These are phyloP conservation scores for Starmera stellimalicola DNA, from an alignment of 1,139 yeast genomes.

Conservation along the genomic window DNA sequence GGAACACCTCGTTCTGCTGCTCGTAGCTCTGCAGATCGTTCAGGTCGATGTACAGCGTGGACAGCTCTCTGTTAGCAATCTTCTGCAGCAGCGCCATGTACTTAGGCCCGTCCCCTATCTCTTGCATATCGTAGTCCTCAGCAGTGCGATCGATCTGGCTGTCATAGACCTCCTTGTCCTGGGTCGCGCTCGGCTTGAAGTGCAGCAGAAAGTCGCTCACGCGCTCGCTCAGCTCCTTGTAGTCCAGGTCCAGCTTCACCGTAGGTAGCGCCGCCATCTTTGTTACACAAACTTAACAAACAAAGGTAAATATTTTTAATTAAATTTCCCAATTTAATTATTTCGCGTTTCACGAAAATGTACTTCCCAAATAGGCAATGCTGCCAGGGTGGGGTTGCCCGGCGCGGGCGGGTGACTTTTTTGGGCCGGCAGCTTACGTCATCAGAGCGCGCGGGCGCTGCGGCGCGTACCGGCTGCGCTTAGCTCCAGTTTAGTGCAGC, in stretches of 20 bases:
- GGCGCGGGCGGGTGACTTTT: too few relatives aligned
- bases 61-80: conserved; percentile 72
- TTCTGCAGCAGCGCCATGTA: conserved; percentile 69
- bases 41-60: conserved; percentile 63
- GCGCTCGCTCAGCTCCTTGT: conserved; percentile 41
- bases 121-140: conserved; percentile 23
- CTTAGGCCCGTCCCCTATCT: conserved; percentile 48
- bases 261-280: too few relatives aligned
- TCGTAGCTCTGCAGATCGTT: conserved; percentile 76
- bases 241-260: conserved; percentile 36
- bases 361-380: too few relatives aligned
- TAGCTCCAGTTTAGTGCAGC: too few relatives aligned
- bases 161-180: conserved; percentile 7
- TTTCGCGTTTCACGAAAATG: too few relatives aligned
- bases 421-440: too few relatives aligned
- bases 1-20: conserved; percentile 21
- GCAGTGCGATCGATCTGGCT: conserved; percentile 17
- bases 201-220: conserved; percentile 52
- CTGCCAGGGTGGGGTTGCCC: too few relatives aligned
- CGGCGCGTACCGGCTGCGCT: too few relatives aligned
- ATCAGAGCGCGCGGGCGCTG: too few relatives aligned
- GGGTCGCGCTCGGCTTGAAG: conserved; percentile 36
- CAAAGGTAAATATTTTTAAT: too few relatives aligned
- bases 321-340: too few relatives aligned
- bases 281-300: too few relatives aligned